Conservation (phyloP, 2,329 filamentous ascomycete species). For the Aspergillus arachidicola region DNA sequence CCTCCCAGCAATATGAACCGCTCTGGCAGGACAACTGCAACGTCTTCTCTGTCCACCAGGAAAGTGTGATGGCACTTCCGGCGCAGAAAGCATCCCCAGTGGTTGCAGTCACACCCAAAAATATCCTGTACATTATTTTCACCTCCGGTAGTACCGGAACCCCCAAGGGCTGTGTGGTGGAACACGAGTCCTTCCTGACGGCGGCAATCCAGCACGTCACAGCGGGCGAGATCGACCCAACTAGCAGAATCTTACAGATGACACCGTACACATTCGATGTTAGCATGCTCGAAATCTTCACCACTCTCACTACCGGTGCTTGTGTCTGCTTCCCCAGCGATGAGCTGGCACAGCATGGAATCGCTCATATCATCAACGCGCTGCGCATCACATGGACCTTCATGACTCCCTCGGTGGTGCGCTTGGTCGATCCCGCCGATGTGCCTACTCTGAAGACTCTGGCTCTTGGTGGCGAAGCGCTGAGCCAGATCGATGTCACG, state of each 20-base stretch:
- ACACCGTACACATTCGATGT: conserved; percentile 52
- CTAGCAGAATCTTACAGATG: conserved; percentile 41
- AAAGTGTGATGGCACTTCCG: background rate
- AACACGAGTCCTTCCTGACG: conserved; percentile 52
- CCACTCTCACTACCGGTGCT: conserved; percentile 54
- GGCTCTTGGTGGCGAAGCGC: conserved; percentile 13
- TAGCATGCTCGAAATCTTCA: conserved; percentile 53
- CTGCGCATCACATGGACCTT: conserved; percentile 46
- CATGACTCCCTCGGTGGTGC: conserved; percentile 18
- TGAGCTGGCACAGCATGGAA: conserved; percentile 46
- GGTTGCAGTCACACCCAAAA: conserved; percentile 2
- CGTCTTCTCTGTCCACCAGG: background rate
- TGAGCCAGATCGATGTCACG: conserved; percentile 11
- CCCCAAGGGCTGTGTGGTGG: conserved; percentile 82
- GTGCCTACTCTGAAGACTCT: conserved; percentile 16
- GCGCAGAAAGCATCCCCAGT: background rate
- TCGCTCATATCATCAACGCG: conserved; percentile 44
- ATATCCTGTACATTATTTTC: conserved; percentile 69
- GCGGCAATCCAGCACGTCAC: conserved; percentile 5
- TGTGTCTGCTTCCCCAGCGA: conserved; percentile 58
- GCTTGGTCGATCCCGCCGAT: conserved; percentile 12
- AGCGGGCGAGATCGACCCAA: conserved; percentile 27
- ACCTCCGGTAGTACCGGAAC: conserved; percentile 82
- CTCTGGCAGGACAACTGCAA: conserved; percentile 2
- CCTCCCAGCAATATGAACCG: conserved; percentile 4